Evolutionary conservation across 2,329 filamentous ascomycete species (phyloP).

Genomic region (Hypoxylon sp.): DNA sequence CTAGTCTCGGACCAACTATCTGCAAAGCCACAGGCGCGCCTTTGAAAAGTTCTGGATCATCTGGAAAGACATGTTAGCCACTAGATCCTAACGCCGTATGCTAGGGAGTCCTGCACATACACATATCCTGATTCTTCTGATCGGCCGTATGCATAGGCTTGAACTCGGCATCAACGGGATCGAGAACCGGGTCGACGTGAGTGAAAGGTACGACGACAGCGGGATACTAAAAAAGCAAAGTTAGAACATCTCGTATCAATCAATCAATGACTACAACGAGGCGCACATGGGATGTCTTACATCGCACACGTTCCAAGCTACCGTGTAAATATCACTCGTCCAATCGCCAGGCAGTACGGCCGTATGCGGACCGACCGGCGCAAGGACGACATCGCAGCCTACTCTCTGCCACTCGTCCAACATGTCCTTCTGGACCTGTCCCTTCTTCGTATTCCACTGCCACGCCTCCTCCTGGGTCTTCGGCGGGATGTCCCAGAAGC

Average conservation of each 20-base stretch:
- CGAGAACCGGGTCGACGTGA: constrained; percentile 51
- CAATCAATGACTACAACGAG: not conserved
- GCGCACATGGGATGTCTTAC: constrained; percentile 37
- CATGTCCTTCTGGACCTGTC: constrained; percentile 54
- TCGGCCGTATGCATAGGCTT: constrained; percentile 49
- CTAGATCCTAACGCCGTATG: not conserved
- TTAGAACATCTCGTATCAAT: constrained; percentile 7
- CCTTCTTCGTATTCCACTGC: constrained; percentile 55
- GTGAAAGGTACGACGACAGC: constrained; percentile 55
- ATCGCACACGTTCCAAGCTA: constrained; percentile 57
- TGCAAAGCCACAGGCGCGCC: constrained; percentile 56
- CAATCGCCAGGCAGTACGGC: constrained; percentile 55
- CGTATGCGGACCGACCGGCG: constrained; percentile 53
- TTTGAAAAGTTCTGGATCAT: constrained; percentile 55
- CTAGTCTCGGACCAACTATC: constrained; percentile 53
- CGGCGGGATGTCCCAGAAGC: constrained; percentile 53
- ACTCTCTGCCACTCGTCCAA: constrained; percentile 56
- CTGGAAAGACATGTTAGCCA: constrained; percentile 41
- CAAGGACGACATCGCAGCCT: constrained; percentile 52
- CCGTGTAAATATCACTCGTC: constrained; percentile 56
- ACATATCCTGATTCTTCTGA: constrained; percentile 51
- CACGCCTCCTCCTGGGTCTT: constrained; percentile 56
- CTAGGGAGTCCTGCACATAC: constrained; percentile 38
- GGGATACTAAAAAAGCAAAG: constrained; percentile 49
- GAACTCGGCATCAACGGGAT: constrained; percentile 50